Evolutionary conservation across 495 filamentous ascomycete genomes (phyloP), one percentile per base, ranked within the genome.

Genomic region (Neurospora tetraspora): DNA sequence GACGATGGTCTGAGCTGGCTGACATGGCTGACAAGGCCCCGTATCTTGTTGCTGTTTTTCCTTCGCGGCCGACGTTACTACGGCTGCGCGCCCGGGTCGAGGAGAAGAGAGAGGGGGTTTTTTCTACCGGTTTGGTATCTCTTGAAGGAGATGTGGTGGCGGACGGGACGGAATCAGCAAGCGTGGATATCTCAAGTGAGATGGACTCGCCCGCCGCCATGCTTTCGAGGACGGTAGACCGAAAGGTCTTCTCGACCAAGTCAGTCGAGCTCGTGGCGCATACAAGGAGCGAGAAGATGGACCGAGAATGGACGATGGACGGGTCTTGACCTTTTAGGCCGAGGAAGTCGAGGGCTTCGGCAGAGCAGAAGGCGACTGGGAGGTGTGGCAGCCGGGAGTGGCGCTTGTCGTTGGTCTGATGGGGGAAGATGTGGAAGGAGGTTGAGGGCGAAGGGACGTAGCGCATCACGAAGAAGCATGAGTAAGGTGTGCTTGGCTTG

Each of bases 251-350:
- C 69, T 53, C 76, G 18, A 78, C 61, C 27, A 65, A 18, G 42
- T 78, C 80, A 0, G 83, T 74, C 23, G 81, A 80, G 72, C 74
- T 76, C 6, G 79, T 74, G 71, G 83, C 78, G 12, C 83, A 78
- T 3, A 76, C 74, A 1, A 89, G 81, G 27, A 88, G 82, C 47
- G 80, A 77, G 77, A 88, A 89, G 69, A 88, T 79, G 73, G 89
- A 85, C 39, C 79, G 80, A 34, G 82, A 83, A 39, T 83, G 76
- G 10, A 87, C 78, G 2, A 78, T 73, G 42, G 79, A 76, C 68
- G 69, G 75, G 14, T 80, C 80, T 65, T 78, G 74, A 70, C 59
- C 36, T 2, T 78, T 77, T 20, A 86, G 82, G 40, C 82, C 82
- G 36, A 88, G 79, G 23, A 85, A 72, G 69, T 84, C 79, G 10